These are phyloP conservation scores for Suhomyces sp. DNA, from an alignment of 805 yeast species.

Conservation along the genomic window DNA sequence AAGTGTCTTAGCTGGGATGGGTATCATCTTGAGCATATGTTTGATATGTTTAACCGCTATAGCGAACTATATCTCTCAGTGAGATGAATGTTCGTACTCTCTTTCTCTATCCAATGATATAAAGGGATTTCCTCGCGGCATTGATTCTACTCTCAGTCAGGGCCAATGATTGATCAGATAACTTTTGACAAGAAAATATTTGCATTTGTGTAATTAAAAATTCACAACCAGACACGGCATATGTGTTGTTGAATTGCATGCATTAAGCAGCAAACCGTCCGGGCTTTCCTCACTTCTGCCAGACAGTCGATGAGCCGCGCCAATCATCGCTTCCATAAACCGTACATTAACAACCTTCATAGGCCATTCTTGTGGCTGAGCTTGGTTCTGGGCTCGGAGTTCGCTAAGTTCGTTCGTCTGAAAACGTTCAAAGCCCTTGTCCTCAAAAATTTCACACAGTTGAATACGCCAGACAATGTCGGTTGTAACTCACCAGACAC, in stretches of 20 bases:
- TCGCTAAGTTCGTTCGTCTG: background rate
- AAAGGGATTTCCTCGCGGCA: background rate
- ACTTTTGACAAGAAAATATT: background rate
- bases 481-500: background rate
- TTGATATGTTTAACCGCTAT: background rate
- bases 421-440: background rate
- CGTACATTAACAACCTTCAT: background rate
- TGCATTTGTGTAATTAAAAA: background rate
- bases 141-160: background rate
- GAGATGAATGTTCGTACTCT: background rate
- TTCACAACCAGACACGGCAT: background rate
- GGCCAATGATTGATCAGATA: conserved; percentile 10
- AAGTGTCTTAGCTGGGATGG: too few species aligned
- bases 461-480: background rate
- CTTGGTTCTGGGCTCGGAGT: background rate
- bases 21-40: background rate
- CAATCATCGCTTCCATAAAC: background rate
- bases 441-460: background rate
- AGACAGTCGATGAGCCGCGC: background rate
- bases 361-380: background rate
- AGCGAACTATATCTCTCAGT: background rate
- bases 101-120: background rate
- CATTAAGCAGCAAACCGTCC: background rate
- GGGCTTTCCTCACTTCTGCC: background rate
- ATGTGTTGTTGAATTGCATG: background rate